Base-by-base conservation (phyloP, 75 land plant species). In the Cryptomeria japonica region DNA sequence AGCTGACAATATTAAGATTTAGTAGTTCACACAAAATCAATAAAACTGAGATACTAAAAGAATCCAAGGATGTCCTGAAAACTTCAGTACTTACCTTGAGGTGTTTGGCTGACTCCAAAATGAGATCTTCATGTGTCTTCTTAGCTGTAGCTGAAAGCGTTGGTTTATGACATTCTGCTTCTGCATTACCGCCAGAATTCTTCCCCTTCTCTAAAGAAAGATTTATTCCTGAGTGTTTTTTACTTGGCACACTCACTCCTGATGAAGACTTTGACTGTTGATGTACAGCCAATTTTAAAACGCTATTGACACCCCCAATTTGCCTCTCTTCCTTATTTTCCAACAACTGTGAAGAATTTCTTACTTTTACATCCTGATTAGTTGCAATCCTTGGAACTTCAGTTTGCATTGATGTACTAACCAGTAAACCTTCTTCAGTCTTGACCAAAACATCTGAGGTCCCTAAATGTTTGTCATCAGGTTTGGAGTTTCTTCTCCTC, bases 91-190 rank as follows among this genome's bases (percentile, higher is more conserved):
- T 53, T 86, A 97, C 99, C 95, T 96, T 89, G 42, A 97, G 93
- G 49, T 53, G 78, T 55, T 90, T 89, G 36, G 96, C 96, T 88
- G 95, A 93, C 86, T 92, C 93, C 64, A 95, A 88, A 58, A 95
- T 88, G 36, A 91, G 87, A 89, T 96, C 96, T 88, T 97, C 96
- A 78, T 90, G 91, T 47, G 88, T 92, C 91, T 91, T 92, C 37
- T 90, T 90, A 12, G 82, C 91, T 61, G 89, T 12, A 83, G 90
- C 90, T 83, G 83, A 84, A 8, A 56, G 11, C 44, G 77, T 87
- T 68, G 38, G 88, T 64, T 84, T 44, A 87, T 39, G 84, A 41
- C 85, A 76, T 70, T 89, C 91, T 82, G 36, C 84, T 38, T 93
- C 93, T 28, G 85, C 41, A 25, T 84, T 41, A 70, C 44, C 87